Conservation (phyloP, 805 yeast genomes). For the Wickerhamomyces xylosicus region DNA sequence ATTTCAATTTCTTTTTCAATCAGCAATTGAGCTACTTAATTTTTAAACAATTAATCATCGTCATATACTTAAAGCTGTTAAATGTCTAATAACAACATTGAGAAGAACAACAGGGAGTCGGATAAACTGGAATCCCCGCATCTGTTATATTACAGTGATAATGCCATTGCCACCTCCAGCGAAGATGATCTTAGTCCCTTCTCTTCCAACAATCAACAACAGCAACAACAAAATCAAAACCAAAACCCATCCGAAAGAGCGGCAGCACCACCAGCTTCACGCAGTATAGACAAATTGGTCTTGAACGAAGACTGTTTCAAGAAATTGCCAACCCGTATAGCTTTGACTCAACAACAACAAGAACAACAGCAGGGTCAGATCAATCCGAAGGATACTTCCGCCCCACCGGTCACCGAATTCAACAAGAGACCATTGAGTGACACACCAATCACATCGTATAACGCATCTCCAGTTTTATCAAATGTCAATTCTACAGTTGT, state of each 20-base stretch:
- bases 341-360: background rate
- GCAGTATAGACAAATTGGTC: background rate
- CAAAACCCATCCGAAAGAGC: constrained; percentile 1
- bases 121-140: background rate
- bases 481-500: constrained; percentile 16
- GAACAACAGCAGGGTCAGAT: constrained; percentile 1
- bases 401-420: constrained; percentile 31
- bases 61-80: too few relatives aligned
- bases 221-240: background rate
- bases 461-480: constrained; percentile 40
- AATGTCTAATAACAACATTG: too few relatives aligned
- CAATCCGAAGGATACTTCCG: background rate
- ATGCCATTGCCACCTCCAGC: background rate
- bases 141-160: background rate
- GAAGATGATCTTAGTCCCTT: background rate
- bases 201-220: background rate
- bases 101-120: too few relatives aligned
- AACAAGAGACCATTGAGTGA: constrained; percentile 66
- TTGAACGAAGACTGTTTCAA: constrained; percentile 1
- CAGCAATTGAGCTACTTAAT: too few relatives aligned
- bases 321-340: background rate
- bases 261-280: constrained; percentile 1
- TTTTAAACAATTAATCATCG: too few relatives aligned
- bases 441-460: constrained; percentile 55
- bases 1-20: too few relatives aligned